Conservation (phyloP, 164 flowering plant species). For the Berberis thunbergii region DNA sequence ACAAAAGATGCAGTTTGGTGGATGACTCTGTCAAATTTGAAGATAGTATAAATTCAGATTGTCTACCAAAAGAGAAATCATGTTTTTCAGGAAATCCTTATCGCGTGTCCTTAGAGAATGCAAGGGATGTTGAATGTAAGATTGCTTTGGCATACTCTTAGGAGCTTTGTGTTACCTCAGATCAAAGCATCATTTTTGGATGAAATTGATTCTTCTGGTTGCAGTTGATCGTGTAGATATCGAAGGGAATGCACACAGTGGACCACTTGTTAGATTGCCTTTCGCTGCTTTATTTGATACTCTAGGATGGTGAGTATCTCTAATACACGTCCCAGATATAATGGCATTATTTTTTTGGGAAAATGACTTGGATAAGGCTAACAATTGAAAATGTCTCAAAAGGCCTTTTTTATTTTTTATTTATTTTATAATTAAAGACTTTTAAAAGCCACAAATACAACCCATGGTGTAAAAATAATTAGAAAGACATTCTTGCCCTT, state of each 20-base stretch:
- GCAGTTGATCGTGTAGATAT: constrained; percentile 82
- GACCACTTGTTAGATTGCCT: constrained; percentile 66
- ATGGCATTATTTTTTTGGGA: neutral
- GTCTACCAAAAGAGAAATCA: constrained; percentile 35
- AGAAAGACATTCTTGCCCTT: too few relatives aligned
- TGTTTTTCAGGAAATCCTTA: constrained; percentile 65
- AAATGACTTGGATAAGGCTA: too few relatives aligned
- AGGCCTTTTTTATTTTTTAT: too few relatives aligned
- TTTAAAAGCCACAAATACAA: too few relatives aligned
- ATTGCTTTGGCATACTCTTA: constrained; percentile 3
- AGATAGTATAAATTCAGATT: constrained; percentile 32
- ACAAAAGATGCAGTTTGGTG: constrained; percentile 44
- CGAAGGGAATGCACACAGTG: constrained; percentile 73
- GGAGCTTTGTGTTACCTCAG: neutral
- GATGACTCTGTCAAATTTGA: constrained; percentile 35
- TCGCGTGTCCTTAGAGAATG: constrained; percentile 71
- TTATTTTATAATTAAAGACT: too few relatives aligned
- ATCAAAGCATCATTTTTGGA: neutral
- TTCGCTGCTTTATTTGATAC: constrained; percentile 93
- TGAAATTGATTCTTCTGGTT: constrained; percentile 12
- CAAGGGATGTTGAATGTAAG: constrained; percentile 84
- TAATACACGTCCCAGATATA: neutral
- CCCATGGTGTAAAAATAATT: too few relatives aligned
- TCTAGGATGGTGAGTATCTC: constrained; percentile 74
- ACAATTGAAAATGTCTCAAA: too few relatives aligned